Evolutionary conservation across 1,284 basidiomycete genomes (phyloP), one percentile per base, ranked within the genome.

Genomic region (Rhodotorula sp.): DNA sequence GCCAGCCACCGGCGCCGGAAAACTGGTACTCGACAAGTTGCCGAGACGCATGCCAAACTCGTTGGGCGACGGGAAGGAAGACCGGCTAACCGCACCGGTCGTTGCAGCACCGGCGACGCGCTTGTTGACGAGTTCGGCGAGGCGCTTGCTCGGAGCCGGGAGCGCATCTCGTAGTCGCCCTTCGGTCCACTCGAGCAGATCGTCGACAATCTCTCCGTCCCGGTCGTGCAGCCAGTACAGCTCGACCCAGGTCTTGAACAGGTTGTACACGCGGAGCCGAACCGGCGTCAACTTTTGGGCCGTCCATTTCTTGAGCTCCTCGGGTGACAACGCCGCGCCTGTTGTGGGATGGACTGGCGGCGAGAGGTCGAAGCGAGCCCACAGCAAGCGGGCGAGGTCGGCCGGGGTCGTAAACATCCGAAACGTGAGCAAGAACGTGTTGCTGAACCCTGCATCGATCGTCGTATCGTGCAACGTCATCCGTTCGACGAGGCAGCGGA

Each of bases 351-450:
- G 44, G 3, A 26, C 42, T 0, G 83, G 82, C 0, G 83, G 81
- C n/a, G 75, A 79, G 64, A 94, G 83, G 78, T 94, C 89, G 81
- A 91, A 99, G 22, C 95, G 89, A 49, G 84, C 82, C 68, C 94
- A 88, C 66, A 98, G 83, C 0, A 88, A 85, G 17, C 90, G 86
- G 2, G 91, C 85, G 44, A 99, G 86, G 68, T 91, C 88, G 12
- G 82, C 69, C 1, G 95, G 91, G 0, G 89, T 87, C 1, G 90
- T 88, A 81, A 97, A 98, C 73, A 97, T 82, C n/a, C 95, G 87
- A 85, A 99, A 99, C 1, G 94, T 96, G 78, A 95, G 84, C 84
- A 95, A 95, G 83, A 99, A 98, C 24, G 95, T 89, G 2, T 88
- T 87, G 33, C 89, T 86, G 79, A 97, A 94, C 0, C 87, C 87